Conservation (phyloP, 2,329 filamentous ascomycete genomes). For the Colletotrichum salicis region DNA sequence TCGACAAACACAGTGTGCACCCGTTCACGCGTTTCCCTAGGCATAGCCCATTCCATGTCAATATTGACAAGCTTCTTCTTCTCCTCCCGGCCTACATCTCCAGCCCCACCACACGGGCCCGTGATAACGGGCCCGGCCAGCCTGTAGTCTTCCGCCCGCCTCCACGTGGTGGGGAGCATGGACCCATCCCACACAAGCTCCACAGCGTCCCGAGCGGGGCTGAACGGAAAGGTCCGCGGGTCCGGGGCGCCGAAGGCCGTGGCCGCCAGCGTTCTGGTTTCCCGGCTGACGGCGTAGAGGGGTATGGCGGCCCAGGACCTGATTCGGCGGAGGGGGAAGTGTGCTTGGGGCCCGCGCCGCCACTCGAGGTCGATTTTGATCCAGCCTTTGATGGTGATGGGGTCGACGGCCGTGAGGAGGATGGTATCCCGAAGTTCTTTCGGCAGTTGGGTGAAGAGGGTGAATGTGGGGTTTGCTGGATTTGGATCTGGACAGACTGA, state of each 20-base stretch:
- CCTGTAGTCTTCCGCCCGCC: neutral
- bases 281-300: slow-evolving; percentile 11
- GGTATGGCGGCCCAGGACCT: neutral
- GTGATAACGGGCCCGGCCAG: neutral
- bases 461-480: neutral
- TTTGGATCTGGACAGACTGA: neutral
- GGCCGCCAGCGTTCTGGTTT: neutral
- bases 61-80: neutral
- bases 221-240: slow-evolving; percentile 1
- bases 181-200: neutral
- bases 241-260: neutral
- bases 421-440: neutral
- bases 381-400: neutral
- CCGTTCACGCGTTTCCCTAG: neutral
- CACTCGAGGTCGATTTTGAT: neutral
- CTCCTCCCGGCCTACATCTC: too few relatives aligned
- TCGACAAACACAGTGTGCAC: neutral
- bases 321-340: neutral
- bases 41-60: neutral
- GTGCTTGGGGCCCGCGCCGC: neutral
- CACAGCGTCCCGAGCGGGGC: slow-evolving; percentile 6
- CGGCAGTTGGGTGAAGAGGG: neutral
- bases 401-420: neutral
- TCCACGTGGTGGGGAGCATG: neutral
- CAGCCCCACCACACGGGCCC: neutral